Base-by-base conservation (phyloP, 208 protist genomes). In the Crithidia brevicula region DNA sequence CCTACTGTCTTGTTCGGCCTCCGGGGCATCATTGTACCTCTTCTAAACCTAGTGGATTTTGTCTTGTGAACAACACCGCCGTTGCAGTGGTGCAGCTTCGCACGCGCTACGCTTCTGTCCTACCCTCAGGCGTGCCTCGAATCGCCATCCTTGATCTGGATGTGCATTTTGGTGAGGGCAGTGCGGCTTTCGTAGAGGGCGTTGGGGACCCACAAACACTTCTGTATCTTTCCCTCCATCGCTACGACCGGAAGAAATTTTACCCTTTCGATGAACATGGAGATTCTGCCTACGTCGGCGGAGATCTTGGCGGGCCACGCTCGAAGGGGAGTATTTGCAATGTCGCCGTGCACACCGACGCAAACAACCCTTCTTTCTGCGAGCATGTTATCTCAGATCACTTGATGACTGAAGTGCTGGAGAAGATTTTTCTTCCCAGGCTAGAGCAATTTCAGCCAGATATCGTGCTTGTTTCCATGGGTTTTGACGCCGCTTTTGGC, bases 121-220 rank as follows among this genome's bases (percentile, higher is more conserved):
- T 53, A 18, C 31, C 57, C 46, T 43, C 43, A 22, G 53, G 68
- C 22, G 31, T 62, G 18, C 67, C 69, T 18, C 78, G 79, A 16
- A 81, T 98, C 60, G 82, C 85, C 0, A 93, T 98, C 47, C 46
- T 98, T 15, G 94, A 98, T 57, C 77, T 95, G 60, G 96, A 98
- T 67, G 84, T 98, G 6, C 96, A 98, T 67, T 95, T 97, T 63
- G 96, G 94, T 23, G 95, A 98, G 72, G 96, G 94, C 23, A 97
- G 88, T 10, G 88, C 96, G 22, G 68, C 82, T n/a, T 92, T 96
- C 59, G 94, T 97, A 34, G 92, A 96, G 33, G 71, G 84, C 25
- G 54, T 42, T 18, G 57, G 33, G 25, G 65, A 77, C 20, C 18
- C 27, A 3, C 30, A 65, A 23, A 66, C 72, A 3, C 58, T 96